A percentile compares a stretch with the other conserved stretches of the same genome.
Evolutionary conservation across 768 basidiomycete genomes (phyloP).

Genomic region (Kwoniella dejecticola): DNA sequence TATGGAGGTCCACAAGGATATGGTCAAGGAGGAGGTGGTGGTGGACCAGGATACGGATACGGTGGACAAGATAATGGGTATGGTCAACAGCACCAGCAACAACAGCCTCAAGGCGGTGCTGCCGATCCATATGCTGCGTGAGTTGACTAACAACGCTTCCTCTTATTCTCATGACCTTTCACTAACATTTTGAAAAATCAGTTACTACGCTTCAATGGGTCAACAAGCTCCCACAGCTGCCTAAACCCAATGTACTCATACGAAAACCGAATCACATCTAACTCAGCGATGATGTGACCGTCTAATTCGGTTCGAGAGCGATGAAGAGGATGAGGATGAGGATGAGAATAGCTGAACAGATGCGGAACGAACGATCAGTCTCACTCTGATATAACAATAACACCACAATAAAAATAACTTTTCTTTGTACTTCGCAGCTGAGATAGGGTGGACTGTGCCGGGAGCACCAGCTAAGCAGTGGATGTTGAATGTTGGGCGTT

Average conservation of each 20-base stretch:
- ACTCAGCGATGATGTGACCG: neutral
- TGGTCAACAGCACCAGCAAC: slow-evolving; percentile 25
- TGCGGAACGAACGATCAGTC: too few relatives aligned
- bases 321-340: too few relatives aligned
- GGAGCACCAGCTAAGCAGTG: too few relatives aligned
- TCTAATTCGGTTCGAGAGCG: neutral
- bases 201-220: slow-evolving; percentile 43
- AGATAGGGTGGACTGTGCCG: too few relatives aligned
- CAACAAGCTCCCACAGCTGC: slow-evolving; percentile 25
- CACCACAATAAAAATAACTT: neutral
- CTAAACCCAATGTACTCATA: too few relatives aligned
- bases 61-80: slow-evolving; percentile 27
- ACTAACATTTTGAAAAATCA: too few relatives aligned
- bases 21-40: slow-evolving; percentile 7
- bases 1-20: slow-evolving; percentile 14
- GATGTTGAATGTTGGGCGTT: too few relatives aligned
- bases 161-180: too few relatives aligned
- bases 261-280: too few relatives aligned
- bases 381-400: neutral
- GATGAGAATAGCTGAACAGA: neutral
- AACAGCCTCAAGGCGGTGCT: slow-evolving; percentile 28
- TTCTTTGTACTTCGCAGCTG: slow-evolving; percentile 2
- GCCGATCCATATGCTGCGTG: slow-evolving; percentile 53
- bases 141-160: slow-evolving; percentile 25
- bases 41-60: slow-evolving; percentile 24